These are phyloP conservation scores for Corinectria fuckeliana DNA, from an alignment of 2,329 filamentous ascomycete genomes.

Conservation along the genomic window DNA sequence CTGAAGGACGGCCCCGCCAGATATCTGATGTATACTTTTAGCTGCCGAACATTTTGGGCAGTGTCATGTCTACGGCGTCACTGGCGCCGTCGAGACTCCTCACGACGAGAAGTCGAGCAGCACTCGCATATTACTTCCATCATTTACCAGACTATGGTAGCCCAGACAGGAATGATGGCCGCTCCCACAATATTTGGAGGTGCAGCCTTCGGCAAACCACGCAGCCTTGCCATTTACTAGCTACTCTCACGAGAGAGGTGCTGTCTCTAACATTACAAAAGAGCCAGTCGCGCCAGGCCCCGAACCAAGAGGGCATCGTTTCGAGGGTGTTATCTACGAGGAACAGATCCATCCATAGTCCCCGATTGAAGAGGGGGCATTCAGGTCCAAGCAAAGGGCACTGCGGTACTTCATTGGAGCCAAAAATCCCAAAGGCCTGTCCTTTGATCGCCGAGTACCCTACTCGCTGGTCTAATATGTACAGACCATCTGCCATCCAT, in stretches of 20 bases:
- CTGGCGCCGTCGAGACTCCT: background rate
- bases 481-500: no score
- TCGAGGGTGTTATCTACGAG: background rate
- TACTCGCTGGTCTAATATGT: no score
- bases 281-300: background rate
- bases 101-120: background rate
- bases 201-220: background rate
- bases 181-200: background rate
- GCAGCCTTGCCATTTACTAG: background rate
- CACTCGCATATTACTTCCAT: background rate
- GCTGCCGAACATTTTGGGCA: background rate
- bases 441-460: no score
- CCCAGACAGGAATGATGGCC: background rate
- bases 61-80: background rate
- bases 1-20: constrained; percentile 30
- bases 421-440: no score
- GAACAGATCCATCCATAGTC: background rate
- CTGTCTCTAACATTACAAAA: background rate
- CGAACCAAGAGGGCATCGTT: background rate
- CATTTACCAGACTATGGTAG: background rate
- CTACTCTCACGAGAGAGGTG: background rate
- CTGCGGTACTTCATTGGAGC: no score
- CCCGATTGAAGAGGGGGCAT: background rate
- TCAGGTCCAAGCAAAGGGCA: no score
- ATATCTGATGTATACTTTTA: background rate